Conservation (phyloP, 805 yeast species). For the Starmerella geochares region DNA sequence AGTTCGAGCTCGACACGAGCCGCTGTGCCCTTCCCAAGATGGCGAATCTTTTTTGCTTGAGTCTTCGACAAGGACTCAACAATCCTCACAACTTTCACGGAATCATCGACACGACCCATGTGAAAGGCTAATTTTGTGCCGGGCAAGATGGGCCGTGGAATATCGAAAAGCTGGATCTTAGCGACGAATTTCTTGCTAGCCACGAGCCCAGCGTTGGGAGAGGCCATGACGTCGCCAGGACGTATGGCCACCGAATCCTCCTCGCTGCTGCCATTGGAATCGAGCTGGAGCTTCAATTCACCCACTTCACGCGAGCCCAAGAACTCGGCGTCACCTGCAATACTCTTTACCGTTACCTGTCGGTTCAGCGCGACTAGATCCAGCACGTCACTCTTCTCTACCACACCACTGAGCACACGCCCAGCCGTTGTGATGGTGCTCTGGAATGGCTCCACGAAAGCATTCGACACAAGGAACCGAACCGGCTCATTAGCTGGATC, state of each 20-base stretch:
- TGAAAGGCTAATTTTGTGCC: conserved; percentile 74
- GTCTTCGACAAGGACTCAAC: conserved; percentile 29
- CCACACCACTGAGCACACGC: conserved; percentile 53
- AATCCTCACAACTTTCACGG: conserved; percentile 53
- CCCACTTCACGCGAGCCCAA: conserved; percentile 51
- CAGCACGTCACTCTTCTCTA: conserved; percentile 60
- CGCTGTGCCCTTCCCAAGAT: conserved; percentile 48
- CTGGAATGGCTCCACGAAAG: conserved; percentile 41
- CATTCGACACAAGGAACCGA: conserved; percentile 54
- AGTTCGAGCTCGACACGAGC: conserved; percentile 51
- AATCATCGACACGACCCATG: conserved; percentile 61
- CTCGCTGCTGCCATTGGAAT: conserved; percentile 9
- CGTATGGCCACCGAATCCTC: conserved; percentile 37
- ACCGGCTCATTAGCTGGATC: conserved; percentile 31
- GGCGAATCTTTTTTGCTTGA: conserved; percentile 40
- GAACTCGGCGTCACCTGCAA: conserved; percentile 27
- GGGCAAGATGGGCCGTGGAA: conserved; percentile 60
- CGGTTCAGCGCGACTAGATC: conserved; percentile 31
- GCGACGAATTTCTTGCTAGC: conserved; percentile 44
- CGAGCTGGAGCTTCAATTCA: conserved; percentile 36
- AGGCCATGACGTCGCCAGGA: conserved; percentile 58
- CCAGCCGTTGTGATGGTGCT: conserved; percentile 50
- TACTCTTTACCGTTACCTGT: conserved; percentile 18
- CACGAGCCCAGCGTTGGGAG: conserved; percentile 39
- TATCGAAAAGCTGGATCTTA: conserved; percentile 53